Base-by-base conservation (phyloP, 257 asterid species). In the Prunella vulgaris region DNA sequence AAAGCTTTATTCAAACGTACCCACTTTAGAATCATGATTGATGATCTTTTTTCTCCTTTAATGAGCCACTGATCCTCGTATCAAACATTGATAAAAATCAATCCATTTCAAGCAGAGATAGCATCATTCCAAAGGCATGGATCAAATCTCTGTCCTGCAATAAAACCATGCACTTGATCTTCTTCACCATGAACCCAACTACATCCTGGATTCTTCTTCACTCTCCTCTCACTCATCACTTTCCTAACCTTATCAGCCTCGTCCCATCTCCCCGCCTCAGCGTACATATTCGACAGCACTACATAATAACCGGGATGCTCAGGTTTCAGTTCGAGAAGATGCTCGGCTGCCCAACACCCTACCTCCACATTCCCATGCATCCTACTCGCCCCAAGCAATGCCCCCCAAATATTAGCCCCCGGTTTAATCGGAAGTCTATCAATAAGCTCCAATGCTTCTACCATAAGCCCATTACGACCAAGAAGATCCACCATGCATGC, bases 401-500 rank as follows among this genome's bases (percentile, higher is more conserved):
- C 87, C 4, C 95, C 95, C 95, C 97, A 90, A 32, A 87, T 64
- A 58, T 84, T 82, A 9, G 79, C 79, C 60, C 87, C 89, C 1
- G 90, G 80, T 38, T 75, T 62, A 30, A 72, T 27, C 0, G 84
- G 72, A 74, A 86, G 57, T 56, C 69, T 60, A 35, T 86, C 75
- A 4, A 90, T 84, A 42, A 86, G 81, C 64, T 60, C 69, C 6
- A 84, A 75, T 0, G 88, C 88, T 70, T 90, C 92, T 5, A 76
- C 78, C 77, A 90, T 69, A 46, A 80, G 90, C 46, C 97, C 93
- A 6, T 84, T 79, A 2, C 97, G 88, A 21, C 95, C 92, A 71
- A 90, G 85, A 74, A 90, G 87, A 74, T 90, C 93, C 59, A 90
- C 93, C 92, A 90, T 88, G 81, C 94, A 86, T 12, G 97, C 91